Conservation (phyloP, 148 eudicot species). For the Nyssa sinensis region DNA sequence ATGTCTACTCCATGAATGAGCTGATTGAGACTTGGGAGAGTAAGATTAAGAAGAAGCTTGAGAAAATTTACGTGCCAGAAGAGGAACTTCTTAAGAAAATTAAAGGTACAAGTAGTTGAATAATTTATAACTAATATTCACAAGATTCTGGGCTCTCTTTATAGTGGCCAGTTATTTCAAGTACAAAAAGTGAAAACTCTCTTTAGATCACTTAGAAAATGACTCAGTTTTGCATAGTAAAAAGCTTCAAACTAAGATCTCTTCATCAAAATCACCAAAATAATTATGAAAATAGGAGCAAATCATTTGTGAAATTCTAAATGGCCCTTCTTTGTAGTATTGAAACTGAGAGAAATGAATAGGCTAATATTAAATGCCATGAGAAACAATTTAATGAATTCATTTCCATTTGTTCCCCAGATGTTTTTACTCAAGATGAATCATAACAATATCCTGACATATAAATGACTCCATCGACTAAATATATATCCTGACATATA, state of each 20-base stretch:
- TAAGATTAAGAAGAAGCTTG: conserved; percentile 61
- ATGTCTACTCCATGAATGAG: conserved; percentile 69
- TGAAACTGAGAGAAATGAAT: no score
- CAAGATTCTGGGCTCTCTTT: background rate
- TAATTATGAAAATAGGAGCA: background rate
- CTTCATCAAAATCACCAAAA: background rate
- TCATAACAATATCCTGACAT: background rate
- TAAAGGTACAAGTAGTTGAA: conserved; percentile 45
- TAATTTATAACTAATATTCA: background rate
- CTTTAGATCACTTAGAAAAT: background rate
- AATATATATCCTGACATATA: background rate
- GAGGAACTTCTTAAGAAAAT: conserved; percentile 63
- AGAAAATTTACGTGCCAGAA: conserved; percentile 48
- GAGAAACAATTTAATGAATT: background rate
- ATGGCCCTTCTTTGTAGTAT: background rate
- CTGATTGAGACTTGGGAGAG: conserved; percentile 70
- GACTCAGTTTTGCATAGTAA: background rate
- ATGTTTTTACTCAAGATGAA: background rate
- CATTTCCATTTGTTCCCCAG: background rate
- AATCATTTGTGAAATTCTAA: background rate
- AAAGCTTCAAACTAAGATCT: background rate
- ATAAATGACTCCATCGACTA: background rate
- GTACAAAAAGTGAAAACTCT: background rate
- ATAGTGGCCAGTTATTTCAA: background rate
- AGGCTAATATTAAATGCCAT: background rate